Base-by-base conservation (phyloP, 306 rosid genomes). In the Mimosa bimucronata region DNA sequence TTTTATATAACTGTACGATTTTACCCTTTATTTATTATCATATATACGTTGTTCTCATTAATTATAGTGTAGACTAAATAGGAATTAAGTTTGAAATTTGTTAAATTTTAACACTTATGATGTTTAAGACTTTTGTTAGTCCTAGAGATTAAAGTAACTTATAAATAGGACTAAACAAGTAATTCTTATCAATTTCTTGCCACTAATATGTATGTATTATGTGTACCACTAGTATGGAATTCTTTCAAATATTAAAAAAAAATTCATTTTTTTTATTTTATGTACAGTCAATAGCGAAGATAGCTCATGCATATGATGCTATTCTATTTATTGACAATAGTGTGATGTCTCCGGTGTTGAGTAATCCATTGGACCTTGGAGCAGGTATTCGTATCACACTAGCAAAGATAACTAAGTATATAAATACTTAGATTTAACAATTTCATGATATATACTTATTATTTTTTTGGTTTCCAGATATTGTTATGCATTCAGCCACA, bases 331-430 rank as follows among this genome's bases (percentile, higher is more conserved):
- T 92, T 80, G 98, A 94, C 87, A 94, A 92, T 79, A 94, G 94
- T 83, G 91, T 94, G 84, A 85, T 94, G 95, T 91, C 98, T 21
- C 98, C 98, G 48, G 92, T 92, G 71, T 85, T 94, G 83, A 92
- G 92, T 55, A 84, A 65, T 57, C 98, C 98, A 58, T 73, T 52
- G 25, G 25, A 52, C 9, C 58, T 52, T 52, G 58, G 58, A 52
- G 58, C 25, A 52, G 58, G 58, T 52, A 19, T 18, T 1, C 1
- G 2, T 19, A 52, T 3, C 5, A 45, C 52, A 45, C 16, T 45
- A 3, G 6, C 55, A 48, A 48, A 48, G 1, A 46, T 15, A 4
- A 44, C 8, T 14, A 15, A 14, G 7, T 14, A 11, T 42, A 10
- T 6, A 42, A 5, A 48, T 48, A 11, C 5, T 3, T 46, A 46